A percentile compares a stretch with the other conserved stretches of the same genome.
Conservation (phyloP, 2,329 filamentous ascomycete species). For the Cordyceps cicadae region DNA sequence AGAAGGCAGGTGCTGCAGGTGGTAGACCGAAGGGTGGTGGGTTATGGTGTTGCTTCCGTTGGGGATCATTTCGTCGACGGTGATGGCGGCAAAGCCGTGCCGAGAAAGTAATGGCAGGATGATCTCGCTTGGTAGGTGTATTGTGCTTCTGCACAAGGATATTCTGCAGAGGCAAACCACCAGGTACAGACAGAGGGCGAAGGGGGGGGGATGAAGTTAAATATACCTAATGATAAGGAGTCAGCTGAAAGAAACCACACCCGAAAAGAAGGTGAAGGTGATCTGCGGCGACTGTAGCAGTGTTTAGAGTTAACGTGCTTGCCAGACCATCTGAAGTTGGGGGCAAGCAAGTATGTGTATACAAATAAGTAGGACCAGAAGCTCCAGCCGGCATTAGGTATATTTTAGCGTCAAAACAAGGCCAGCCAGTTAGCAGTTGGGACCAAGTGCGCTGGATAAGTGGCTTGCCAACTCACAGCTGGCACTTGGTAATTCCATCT, state of each 20-base stretch:
- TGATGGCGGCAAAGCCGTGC: background rate
- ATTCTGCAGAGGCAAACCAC: background rate
- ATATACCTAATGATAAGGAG: no score
- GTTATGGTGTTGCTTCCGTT: conserved; percentile 34
- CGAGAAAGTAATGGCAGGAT: background rate
- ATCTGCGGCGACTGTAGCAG: no score
- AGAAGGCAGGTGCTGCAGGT: conserved; percentile 26
- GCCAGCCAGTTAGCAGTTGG: background rate
- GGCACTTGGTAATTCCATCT: background rate
- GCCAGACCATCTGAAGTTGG: background rate
- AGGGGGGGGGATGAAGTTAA: no score
- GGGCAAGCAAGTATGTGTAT: background rate
- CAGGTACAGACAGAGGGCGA: background rate
- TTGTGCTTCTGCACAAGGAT: background rate
- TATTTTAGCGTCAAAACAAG: background rate
- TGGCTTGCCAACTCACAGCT: background rate
- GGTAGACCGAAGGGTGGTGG: conserved; percentile 37
- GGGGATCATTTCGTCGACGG: conserved; percentile 28
- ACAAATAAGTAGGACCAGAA: background rate
- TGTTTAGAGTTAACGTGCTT: no score
- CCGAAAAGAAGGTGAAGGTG: no score
- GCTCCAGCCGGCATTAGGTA: background rate
- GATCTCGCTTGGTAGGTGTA: background rate
- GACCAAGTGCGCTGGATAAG: background rate
- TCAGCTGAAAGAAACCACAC: no score